Evolutionary conservation across 257 asterid species (phyloP).

Genomic region (Craterostigma plantagineum): DNA sequence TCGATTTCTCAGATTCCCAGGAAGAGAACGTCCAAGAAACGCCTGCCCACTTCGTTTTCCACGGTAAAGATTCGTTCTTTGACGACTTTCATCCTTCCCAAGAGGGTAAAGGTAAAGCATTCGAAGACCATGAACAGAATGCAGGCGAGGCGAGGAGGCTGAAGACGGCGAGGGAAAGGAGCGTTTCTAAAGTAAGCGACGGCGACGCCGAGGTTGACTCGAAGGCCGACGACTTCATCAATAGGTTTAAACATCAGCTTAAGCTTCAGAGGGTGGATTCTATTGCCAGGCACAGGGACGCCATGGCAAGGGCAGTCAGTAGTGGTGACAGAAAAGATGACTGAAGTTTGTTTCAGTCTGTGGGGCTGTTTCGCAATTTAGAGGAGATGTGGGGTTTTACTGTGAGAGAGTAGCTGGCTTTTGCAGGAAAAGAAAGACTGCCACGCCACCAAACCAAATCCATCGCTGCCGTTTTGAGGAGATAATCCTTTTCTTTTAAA

Average conservation of each 20-base stretch:
- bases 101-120: slow-evolving; percentile 9
- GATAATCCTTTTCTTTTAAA: too few relatives aligned
- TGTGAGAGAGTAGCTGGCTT: too few relatives aligned
- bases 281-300: slow-evolving; percentile 37
- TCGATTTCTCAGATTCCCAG: too few relatives aligned
- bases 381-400: too few relatives aligned
- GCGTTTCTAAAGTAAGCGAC: slow-evolving; percentile 13
- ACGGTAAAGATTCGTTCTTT: slow-evolving; percentile 33
- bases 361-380: background rate
- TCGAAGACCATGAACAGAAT: slow-evolving; percentile 21
- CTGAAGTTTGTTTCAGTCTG: too few relatives aligned
- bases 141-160: slow-evolving; percentile 40
- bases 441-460: too few relatives aligned
- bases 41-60: too few relatives aligned
- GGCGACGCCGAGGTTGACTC: slow-evolving; percentile 47
- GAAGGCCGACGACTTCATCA: slow-evolving; percentile 52
- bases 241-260: slow-evolving; percentile 52
- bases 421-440: too few relatives aligned
- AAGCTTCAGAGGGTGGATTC: slow-evolving; percentile 61
- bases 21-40: too few relatives aligned
- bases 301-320: slow-evolving; percentile 36
- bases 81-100: slow-evolving; percentile 25
- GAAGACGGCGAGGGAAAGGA: slow-evolving; percentile 35
- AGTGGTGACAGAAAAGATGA: slow-evolving; percentile 12
- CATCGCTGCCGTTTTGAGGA: too few relatives aligned